These are phyloP conservation scores for Ophiorrhiza pumila DNA, from an alignment of 257 asterid genomes.

Conservation along the genomic window DNA sequence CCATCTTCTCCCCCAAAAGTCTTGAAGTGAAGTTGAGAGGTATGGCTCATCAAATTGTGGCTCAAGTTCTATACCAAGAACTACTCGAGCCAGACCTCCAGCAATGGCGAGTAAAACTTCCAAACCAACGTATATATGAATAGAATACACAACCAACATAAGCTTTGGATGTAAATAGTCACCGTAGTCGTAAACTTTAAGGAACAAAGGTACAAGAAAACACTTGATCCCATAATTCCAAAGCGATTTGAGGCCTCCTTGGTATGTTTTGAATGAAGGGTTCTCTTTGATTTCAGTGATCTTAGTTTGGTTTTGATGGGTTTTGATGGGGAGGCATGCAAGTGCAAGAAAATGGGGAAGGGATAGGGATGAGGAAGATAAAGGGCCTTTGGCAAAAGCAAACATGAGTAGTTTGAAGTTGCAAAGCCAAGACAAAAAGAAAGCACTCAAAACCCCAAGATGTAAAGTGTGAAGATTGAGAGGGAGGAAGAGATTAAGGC, in stretches of 20 bases:
- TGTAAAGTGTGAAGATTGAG: conserved; percentile 41
- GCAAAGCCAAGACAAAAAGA: conserved; percentile 43
- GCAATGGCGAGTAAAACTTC: conserved; percentile 14
- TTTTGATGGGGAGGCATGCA: conserved; percentile 17
- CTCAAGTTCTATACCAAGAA: conserved; percentile 32
- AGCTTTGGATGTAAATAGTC: conserved; percentile 2
- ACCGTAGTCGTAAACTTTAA: conserved; percentile 7
- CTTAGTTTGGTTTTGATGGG: not conserved
- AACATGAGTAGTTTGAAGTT: conserved; percentile 45
- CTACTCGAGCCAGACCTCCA: conserved; percentile 6
- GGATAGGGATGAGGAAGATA: conserved; percentile 25
- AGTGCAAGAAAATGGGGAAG: conserved; percentile 7
- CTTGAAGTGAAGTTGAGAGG: conserved; percentile 36
- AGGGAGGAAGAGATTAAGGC: conserved; percentile 38
- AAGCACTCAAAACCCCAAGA: conserved; percentile 37
- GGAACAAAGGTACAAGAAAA: conserved; percentile 5
- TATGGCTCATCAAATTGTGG: conserved; percentile 44
- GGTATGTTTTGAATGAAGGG: not conserved
- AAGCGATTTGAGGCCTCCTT: not conserved
- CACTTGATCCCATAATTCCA: conserved; percentile 11
- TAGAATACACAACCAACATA: not conserved
- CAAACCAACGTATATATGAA: conserved; percentile 8
- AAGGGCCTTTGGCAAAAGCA: conserved; percentile 35
- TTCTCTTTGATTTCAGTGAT: not conserved
- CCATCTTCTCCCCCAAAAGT: conserved; percentile 47